phyloP scores from a whole-genome alignment of 768 basidiomycete species.

The Podaxis sp. region DNA sequence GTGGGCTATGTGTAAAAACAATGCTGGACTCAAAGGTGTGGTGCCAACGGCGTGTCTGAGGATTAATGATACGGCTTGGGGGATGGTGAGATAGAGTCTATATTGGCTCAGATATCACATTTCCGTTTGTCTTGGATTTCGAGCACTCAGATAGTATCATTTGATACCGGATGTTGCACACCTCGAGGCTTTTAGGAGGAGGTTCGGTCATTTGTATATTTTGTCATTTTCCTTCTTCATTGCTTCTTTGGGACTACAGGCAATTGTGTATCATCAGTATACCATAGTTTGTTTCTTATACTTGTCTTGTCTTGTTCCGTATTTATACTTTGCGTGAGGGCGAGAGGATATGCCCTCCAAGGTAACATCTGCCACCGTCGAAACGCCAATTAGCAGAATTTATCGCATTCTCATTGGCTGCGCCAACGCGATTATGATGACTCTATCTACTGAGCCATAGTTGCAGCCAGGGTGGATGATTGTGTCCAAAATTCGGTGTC shows the following conservation, averaged over 20 bases:
- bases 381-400: too few species aligned
- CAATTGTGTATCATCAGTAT: conserved; percentile 8
- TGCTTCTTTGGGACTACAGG: neutral
- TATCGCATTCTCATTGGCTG: too few species aligned
- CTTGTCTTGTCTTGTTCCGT: too few species aligned
- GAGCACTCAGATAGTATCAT: neutral
- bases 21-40: conserved; percentile 65
- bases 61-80: neutral
- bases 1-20: conserved; percentile 68
- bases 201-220: neutral
- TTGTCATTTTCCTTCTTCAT: neutral
- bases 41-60: conserved; percentile 71
- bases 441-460: too few species aligned
- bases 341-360: too few species aligned
- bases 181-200: neutral
- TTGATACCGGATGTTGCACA: neutral
- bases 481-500: too few species aligned
- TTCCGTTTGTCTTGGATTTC: neutral
- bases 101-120: too few species aligned
- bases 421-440: too few species aligned
- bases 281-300: neutral
- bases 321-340: too few species aligned
- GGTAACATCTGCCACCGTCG: too few species aligned
- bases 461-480: too few species aligned
- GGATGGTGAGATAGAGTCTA: neutral